Evolutionary conservation across 805 yeast genomes (phyloP).

Genomic region (Torulaspora franciscae): DNA sequence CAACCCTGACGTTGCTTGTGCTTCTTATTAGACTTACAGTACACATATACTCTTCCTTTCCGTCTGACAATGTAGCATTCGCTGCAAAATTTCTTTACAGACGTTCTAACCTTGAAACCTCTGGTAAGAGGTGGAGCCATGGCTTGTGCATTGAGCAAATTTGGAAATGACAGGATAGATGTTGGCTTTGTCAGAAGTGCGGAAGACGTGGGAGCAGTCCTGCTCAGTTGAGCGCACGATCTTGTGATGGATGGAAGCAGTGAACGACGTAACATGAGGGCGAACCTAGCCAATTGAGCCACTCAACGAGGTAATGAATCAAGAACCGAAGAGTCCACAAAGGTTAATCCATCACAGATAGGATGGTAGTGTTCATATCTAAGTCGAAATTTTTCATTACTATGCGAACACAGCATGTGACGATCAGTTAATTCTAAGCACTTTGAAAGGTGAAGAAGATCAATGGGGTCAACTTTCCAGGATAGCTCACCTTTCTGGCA

Average conservation of each 20-base stretch:
- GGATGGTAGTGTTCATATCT: background rate
- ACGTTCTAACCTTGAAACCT: slow-evolving; percentile 85
- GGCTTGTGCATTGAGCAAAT: background rate
- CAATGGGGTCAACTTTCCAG: background rate
- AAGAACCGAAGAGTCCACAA: no score
- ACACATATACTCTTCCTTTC: slow-evolving; percentile 89
- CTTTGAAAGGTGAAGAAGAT: background rate
- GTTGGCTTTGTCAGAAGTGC: slow-evolving; percentile 6
- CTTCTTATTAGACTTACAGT: slow-evolving; percentile 87
- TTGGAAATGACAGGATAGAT: background rate
- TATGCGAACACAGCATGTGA: background rate
- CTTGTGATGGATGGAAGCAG: slow-evolving; percentile 4
- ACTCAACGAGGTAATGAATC: no score
- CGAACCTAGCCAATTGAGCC: no score
- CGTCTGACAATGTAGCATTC: slow-evolving; percentile 91
- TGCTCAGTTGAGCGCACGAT: slow-evolving; percentile 3
- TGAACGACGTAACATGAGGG: slow-evolving; percentile 11
- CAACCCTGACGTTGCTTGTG: slow-evolving; percentile 92
- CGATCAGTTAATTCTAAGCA: background rate
- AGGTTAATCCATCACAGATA: no score
- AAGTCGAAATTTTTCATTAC: background rate
- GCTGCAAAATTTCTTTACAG: slow-evolving; percentile 89
- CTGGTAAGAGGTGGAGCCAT: slow-evolving; percentile 40
- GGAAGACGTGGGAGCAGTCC: slow-evolving; percentile 5
- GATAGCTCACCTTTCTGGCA: background rate